Percentiles rank a stretch among this genome's conserved stretches.
These are phyloP conservation scores for Saussurea involucrata DNA, from an alignment of 129 eudicot genomes.

Conservation along the genomic window DNA sequence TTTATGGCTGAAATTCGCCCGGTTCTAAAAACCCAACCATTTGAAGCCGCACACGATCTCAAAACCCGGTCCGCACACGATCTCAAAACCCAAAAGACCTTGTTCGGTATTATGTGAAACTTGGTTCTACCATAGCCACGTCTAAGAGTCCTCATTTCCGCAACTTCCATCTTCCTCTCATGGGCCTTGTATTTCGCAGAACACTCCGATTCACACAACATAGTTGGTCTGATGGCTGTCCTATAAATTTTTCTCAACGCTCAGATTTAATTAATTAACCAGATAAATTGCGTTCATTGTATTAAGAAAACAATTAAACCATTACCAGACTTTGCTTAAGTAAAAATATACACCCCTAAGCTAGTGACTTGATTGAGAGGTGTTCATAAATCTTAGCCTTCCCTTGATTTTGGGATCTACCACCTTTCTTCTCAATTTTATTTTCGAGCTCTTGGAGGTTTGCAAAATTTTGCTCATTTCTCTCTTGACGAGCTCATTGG, in stretches of 20 bases:
- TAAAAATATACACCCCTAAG: background rate
- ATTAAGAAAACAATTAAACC: background rate
- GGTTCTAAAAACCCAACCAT: too few species aligned
- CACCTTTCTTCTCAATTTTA: background rate
- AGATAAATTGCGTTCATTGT: background rate
- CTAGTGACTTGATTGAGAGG: background rate
- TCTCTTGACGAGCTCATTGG: too few species aligned
- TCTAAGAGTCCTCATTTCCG: background rate
- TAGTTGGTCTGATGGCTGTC: background rate
- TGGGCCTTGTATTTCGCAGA: background rate
- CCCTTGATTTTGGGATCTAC: background rate
- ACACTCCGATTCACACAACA: background rate
- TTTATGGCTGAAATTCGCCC: too few species aligned
- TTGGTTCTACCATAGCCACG: background rate
- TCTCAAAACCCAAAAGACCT: background rate
- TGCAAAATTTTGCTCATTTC: background rate
- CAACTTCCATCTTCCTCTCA: background rate
- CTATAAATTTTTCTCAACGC: background rate
- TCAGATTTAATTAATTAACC: background rate
- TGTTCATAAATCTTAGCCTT: background rate
- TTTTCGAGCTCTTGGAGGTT: background rate
- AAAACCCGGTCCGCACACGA: too few species aligned
- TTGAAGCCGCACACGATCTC: too few species aligned
- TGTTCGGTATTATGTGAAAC: background rate
- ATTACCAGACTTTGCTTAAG: background rate